Conservation (phyloP, 1,284 basidiomycete species). For the Ustilago shanxiensis region DNA sequence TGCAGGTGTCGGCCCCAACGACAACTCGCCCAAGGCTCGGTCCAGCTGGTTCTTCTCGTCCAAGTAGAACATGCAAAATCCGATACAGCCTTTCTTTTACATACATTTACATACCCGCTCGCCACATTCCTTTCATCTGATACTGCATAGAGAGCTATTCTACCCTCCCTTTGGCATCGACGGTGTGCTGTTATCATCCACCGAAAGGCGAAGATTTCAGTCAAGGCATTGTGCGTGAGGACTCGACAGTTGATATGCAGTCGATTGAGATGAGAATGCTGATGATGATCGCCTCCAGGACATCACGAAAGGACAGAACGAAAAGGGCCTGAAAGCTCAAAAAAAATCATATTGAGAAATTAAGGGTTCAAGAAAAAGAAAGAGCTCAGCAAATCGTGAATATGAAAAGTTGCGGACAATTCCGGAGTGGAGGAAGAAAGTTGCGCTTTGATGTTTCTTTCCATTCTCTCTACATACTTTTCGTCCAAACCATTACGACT, state of each 20-base stretch:
- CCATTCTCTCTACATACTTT: background rate
- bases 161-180: background rate
- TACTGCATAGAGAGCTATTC: constrained; percentile 13
- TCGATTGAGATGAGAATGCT: too few species aligned
- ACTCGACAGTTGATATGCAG: too few species aligned
- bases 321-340: background rate
- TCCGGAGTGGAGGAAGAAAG: constrained; percentile 37
- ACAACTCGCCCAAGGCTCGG: constrained; percentile 58
- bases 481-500: background rate
- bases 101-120: constrained; percentile 20
- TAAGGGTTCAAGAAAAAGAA: constrained; percentile 3
- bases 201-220: background rate
- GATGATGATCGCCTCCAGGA: too few species aligned
- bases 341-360: constrained; percentile 1
- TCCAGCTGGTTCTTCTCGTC: constrained; percentile 64
- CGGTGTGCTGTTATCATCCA: background rate
- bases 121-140: constrained; percentile 6
- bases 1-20: constrained; percentile 22
- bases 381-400: background rate
- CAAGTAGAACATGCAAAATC: constrained; percentile 25
- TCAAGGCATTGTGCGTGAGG: too few species aligned
- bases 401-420: constrained; percentile 21
- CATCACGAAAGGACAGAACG: background rate
- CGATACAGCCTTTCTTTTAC: constrained; percentile 3
- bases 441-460: background rate